Evolutionary conservation across 345 rosid species (phyloP), one percentile per base, ranked within the genome.

Genomic region (Eucalyptus pauciflora): DNA sequence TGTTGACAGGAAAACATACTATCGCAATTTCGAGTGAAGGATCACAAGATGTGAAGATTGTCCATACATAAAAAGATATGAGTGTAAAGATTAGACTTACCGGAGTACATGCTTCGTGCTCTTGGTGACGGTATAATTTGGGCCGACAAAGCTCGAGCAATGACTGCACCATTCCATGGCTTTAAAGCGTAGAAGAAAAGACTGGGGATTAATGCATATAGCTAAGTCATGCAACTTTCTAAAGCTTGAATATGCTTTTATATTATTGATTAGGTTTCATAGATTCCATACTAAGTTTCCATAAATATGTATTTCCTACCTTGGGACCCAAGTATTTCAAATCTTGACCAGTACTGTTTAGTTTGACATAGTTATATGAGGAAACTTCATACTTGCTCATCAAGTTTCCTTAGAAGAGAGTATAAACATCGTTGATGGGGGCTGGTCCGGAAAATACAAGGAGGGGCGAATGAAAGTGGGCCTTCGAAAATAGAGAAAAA

Each of bases 131-230:
- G 46, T 17, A 18, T 18, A 16, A 8, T 54, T 11, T 14, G 62
- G 16, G 64, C 10, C 17, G 25, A 86, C 62, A 25, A 20, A 86
- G 11, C 46, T 52, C 18, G 13, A 31, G 48, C 88, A 87, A 24
- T 87, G 88, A 37, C 85, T 49, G 62, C 88, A 87, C 88, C 88
- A 87, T 50, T 46, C 83, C 88, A 87, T 87, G 56, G 20, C 37
- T 24, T 17, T 45, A 6, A 41, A 76, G 48, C 43, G 29, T 6
- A 76, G 48, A 22, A 76, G 85, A 41, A 76, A 20, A 76, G 48
- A 76, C 2, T 20, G 48, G 48, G 48, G 29, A 41, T 76, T 1
- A 22, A 76, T 4, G 25, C 18, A 33, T 1, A 5, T 33, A 1
- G 20, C 37, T 10, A 17, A 71, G 81, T 71, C 41, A 16, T 15